Base-by-base conservation (phyloP, 495 filamentous ascomycete genomes). In the Bacidia rubella region DNA sequence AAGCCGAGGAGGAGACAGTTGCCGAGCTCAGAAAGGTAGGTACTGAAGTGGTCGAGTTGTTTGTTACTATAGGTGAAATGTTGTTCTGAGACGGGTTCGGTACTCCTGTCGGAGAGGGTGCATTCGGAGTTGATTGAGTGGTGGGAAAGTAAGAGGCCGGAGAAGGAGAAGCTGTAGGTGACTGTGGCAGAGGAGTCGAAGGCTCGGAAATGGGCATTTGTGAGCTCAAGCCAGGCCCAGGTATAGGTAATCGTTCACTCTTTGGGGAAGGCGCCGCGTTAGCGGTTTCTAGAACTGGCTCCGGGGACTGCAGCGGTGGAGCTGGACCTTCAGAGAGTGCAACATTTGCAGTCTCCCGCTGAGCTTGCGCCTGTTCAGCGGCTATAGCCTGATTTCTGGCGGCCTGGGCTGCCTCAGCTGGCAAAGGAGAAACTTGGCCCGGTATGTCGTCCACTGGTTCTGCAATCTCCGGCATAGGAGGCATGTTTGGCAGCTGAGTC, bases 191-290 rank as follows among this genome's bases (percentile, higher is more conserved):
- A 27, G 57, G 57, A 23, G 57, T 59, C 27, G 57, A 54, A 40
- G 57, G 57, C 19, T 55, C 44, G 20, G 54, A 60, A n/a, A 62
- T 51, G 39, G 56, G 47, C 24, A 49, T 26, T 54, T 62, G 60
- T 15, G 60, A 59, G 38, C 46, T 53, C 23, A 51, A 53, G n/a
- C 46, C 48, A 48, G 56, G 23, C 52, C 38, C 4, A 38, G 11
- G 12, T 43, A 47, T 22, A 15, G 29, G 32, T 26, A 35, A 54
- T 57, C 21, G 43, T 38, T 40, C 29, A 58, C 38, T 23, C 41
- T 21, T 43, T 20, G 10, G 43, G 17, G 15, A 50, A 25, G 26
- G n/a, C 26, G 47, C 47, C n/a, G 47, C 7, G 1, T 21, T 21
- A 3, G 47, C 1, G 29, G 20, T 23, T 38, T 32, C 42, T 52